Percentiles rank a stretch among this genome's conserved stretches.
phyloP scores from a whole-genome alignment of 2,329 filamentous ascomycete species.

The Diaporthe caulivora region DNA sequence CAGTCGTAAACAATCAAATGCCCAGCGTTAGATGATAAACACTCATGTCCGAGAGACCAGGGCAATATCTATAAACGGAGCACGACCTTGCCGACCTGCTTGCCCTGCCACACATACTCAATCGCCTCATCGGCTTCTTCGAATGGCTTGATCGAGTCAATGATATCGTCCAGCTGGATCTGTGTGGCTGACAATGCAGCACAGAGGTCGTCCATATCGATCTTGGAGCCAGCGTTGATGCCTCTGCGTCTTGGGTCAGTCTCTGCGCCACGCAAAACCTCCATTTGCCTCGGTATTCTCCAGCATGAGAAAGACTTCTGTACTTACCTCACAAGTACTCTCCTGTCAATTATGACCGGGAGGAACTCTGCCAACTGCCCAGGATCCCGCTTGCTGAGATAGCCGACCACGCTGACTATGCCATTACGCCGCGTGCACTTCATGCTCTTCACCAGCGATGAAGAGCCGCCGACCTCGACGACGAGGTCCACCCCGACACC shows the following conservation, averaged over 20 bases:
- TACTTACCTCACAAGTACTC: neutral
- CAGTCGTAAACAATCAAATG: too few species aligned
- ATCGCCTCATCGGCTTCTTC: neutral
- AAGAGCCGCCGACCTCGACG: neutral
- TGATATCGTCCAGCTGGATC: neutral
- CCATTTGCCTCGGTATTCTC: too few species aligned
- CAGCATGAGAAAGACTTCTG: neutral
- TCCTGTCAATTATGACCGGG: neutral
- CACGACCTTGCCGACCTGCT: neutral
- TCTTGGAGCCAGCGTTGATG: neutral
- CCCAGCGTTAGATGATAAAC: too few species aligned
- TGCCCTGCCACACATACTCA: neutral
- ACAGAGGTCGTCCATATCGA: neutral
- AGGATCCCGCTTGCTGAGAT: constrained; percentile 1
- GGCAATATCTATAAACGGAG: neutral
- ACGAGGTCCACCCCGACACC: neutral
- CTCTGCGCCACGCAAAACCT: neutral
- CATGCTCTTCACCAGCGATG: constrained; percentile 3
- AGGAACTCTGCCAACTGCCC: neutral
- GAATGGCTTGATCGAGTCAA: neutral
- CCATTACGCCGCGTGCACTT: neutral
- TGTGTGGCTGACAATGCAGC: neutral
- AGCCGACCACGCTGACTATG: neutral
- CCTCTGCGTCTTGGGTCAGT: neutral
- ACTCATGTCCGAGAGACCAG: neutral